phyloP scores from a whole-genome alignment of 176 grass and related monocot species.

The Tuctoria greenei region DNA sequence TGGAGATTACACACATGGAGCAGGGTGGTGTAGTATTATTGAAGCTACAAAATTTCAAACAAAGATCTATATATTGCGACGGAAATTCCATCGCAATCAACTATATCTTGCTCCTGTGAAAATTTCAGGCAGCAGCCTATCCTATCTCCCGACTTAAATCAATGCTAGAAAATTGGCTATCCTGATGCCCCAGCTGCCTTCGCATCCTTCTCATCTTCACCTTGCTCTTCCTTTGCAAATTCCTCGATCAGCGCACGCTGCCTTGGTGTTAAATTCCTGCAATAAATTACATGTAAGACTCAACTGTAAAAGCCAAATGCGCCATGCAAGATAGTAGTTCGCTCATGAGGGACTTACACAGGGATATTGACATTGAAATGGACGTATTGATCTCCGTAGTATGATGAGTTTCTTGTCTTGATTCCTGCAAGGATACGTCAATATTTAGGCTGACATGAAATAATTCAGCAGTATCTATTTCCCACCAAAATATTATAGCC shows the following conservation, averaged over 20 bases:
- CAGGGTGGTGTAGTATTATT: constrained; percentile 31
- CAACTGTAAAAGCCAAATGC: not conserved
- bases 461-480: not conserved
- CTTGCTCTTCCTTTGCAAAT: constrained; percentile 87
- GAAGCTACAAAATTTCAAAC: constrained; percentile 44
- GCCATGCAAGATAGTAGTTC: not conserved
- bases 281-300: not conserved
- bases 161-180: constrained; percentile 40
- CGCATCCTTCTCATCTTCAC: constrained; percentile 59
- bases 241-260: constrained; percentile 70
- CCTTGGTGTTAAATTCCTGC: constrained; percentile 77
- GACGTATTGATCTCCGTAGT: constrained; percentile 80
- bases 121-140: constrained; percentile 54
- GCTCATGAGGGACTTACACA: constrained; percentile 55
- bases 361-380: constrained; percentile 88
- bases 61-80: constrained; percentile 30
- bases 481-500: not conserved
- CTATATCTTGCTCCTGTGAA: constrained; percentile 39
- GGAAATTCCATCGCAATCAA: constrained; percentile 33
- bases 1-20: not conserved
- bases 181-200: constrained; percentile 74
- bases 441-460: not conserved
- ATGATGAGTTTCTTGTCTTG: constrained; percentile 64
- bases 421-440: constrained; percentile 54
- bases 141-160: constrained; percentile 28